Evolutionary conservation across 345 rosid species (phyloP), one percentile per base, ranked within the genome.

Genomic region (Durio zibethinus): DNA sequence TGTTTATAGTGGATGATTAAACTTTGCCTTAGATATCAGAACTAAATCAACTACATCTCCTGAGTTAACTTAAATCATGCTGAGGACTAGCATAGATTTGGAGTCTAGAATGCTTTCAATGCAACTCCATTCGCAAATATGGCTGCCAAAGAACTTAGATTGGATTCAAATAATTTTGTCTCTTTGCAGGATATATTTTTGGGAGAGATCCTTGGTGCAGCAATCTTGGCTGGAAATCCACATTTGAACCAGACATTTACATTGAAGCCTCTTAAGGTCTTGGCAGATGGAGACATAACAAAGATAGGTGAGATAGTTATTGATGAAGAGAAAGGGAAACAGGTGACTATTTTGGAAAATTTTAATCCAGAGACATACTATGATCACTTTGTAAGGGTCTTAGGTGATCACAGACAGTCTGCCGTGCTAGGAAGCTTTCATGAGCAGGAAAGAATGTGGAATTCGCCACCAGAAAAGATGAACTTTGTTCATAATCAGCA

Each of bases 131-230:
- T n/a, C n/a, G n/a, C n/a, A n/a, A n/a, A n/a, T 63, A 35, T 8
- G 68, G 68, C 15, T 35, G 42, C 43, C 21, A 10, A 35, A 35
- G 43, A 62, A 63, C 18, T 36, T 63, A 20, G 10, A 68, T 68
- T 25, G 25, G 74, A 42, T 25, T 38, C 38, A 38, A 40, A 71
- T 43, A 20, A 31, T n/a, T 20, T 21, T 61, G 29, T 78, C 63
- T 72, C 69, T 10, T 9, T 81, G 82, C 86, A 92, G 99, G 92
- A 90, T 68, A 88, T 82, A 35, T 95, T 93, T 86, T 81, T 89
- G 80, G 98, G 99, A 5, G 98, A 95, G 82, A 79, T 93, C 66
- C 85, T 90, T 25, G 99, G 99, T 36, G 97, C 94, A 18, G 84
- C 88, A 21, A 33, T 79, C 61, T 33, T 76, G 47, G 72, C 66